Conservation (phyloP, 352 stramenopile genomes). For the Globisporangium sylvaticum region DNA sequence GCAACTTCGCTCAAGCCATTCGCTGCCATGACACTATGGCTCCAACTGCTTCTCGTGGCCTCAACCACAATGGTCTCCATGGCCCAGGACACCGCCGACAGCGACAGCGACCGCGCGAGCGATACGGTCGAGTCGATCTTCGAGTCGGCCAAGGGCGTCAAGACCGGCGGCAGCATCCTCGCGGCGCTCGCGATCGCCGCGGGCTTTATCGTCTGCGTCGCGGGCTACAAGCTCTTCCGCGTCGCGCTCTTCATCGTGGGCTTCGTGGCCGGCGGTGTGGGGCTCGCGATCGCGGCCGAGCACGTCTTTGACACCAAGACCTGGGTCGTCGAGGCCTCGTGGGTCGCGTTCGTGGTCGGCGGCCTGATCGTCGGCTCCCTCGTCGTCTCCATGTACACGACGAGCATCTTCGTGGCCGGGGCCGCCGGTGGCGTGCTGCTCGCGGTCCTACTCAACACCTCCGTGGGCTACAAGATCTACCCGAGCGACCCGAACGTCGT, state of each 20-base stretch:
- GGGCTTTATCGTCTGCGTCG: slow-evolving; percentile 37
- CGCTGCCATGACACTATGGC: neutral
- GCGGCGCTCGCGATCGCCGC: slow-evolving; percentile 34
- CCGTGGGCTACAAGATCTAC: slow-evolving; percentile 52
- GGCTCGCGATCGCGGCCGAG: slow-evolving; percentile 35
- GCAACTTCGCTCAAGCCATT: neutral
- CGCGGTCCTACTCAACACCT: slow-evolving; percentile 48
- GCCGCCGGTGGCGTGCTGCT: slow-evolving; percentile 48
- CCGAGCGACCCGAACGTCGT: slow-evolving; percentile 41
- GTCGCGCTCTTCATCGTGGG: slow-evolving; percentile 46
- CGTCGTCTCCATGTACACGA: slow-evolving; percentile 43
- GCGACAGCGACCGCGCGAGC: slow-evolving; percentile 18
- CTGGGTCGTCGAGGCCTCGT: slow-evolving; percentile 52
- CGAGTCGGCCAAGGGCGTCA: slow-evolving; percentile 32
- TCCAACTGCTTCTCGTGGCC: neutral
- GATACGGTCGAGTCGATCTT: slow-evolving; percentile 37
- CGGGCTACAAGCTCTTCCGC: slow-evolving; percentile 66
- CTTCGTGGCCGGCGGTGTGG: slow-evolving; percentile 49
- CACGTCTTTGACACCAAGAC: slow-evolving; percentile 37
- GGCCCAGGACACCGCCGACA: neutral
- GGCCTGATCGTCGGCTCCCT: slow-evolving; percentile 42
- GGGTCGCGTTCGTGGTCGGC: slow-evolving; percentile 52
- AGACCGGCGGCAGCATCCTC: slow-evolving; percentile 34
- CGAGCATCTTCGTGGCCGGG: slow-evolving; percentile 56
- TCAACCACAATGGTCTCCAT: neutral